Conservation (phyloP, 2,329 filamentous ascomycete genomes). For the Cadophora luteo-olivacea region DNA sequence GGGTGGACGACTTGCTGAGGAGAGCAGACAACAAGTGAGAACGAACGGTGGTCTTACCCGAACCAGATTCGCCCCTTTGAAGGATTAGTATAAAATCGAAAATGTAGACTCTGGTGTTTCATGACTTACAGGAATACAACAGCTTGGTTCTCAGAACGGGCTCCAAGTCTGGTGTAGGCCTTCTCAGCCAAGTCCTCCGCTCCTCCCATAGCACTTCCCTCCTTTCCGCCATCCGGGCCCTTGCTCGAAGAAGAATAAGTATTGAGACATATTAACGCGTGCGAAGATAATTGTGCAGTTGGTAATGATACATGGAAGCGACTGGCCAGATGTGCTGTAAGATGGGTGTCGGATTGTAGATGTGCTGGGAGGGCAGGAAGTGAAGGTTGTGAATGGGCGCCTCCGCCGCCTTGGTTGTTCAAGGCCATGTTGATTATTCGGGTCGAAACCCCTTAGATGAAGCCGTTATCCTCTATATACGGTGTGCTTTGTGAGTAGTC, state of each 20-base stretch:
- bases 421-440: constrained; percentile 26
- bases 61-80: constrained; percentile 87
- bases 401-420: constrained; percentile 48
- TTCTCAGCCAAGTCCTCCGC: constrained; percentile 90
- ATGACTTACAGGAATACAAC: constrained; percentile 87
- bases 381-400: constrained; percentile 81
- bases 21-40: constrained; percentile 87
- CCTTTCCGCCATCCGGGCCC: constrained; percentile 87
- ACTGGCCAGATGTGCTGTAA: constrained; percentile 82
- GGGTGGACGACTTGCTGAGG: constrained; percentile 88
- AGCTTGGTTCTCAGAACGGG: constrained; percentile 91
- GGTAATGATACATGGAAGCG: constrained; percentile 92
- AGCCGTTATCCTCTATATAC: constrained; percentile 18
- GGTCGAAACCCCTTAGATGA: constrained; percentile 23
- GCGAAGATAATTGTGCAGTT: constrained; percentile 87
- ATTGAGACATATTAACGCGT: constrained; percentile 90
- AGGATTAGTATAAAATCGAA: constrained; percentile 26
- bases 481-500: background rate
- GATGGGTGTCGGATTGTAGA: constrained; percentile 77
- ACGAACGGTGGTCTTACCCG: constrained; percentile 94
- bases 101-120: background rate
- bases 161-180: constrained; percentile 84
- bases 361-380: constrained; percentile 87
- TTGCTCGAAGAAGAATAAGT: constrained; percentile 91
- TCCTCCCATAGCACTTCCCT: constrained; percentile 90